Percentiles rank a stretch among this genome's conserved stretches.
phyloP scores from a whole-genome alignment of 805 yeast species.

The Cyberlindnera veronae region DNA sequence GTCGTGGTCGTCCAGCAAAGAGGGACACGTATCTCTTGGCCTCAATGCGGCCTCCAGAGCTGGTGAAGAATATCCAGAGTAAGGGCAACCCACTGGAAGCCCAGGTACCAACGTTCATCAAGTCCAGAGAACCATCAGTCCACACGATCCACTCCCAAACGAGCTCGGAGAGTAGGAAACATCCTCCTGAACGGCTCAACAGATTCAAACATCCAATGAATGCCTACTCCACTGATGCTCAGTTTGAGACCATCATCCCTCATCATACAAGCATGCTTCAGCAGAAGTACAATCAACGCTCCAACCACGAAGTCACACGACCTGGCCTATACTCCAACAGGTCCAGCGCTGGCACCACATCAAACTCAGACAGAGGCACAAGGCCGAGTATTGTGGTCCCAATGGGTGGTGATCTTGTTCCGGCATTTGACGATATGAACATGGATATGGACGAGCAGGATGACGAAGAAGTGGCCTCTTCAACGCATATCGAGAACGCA shows the following conservation, averaged over 20 bases:
- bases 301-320: not conserved
- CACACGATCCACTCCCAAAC: constrained; percentile 7
- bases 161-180: not conserved
- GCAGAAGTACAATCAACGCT: constrained; percentile 17
- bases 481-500: constrained; percentile 2
- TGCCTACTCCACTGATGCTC: constrained; percentile 17
- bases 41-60: constrained; percentile 13
- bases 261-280: constrained; percentile 15
- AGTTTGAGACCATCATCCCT: constrained; percentile 21
- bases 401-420: constrained; percentile 24
- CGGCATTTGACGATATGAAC: constrained; percentile 25
- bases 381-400: constrained; percentile 13
- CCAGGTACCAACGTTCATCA: constrained; percentile 3
- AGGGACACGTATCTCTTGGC: constrained; percentile 1
- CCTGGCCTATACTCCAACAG: not conserved
- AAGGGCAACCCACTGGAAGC: not conserved
- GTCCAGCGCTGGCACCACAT: constrained; percentile 1
- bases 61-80: constrained; percentile 19
- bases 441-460: constrained; percentile 22
- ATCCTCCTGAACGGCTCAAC: not conserved
- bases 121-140: constrained; percentile 18
- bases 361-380: constrained; percentile 4
- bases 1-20: constrained; percentile 10
- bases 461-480: not conserved
- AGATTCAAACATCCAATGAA: constrained; percentile 22